Base-by-base conservation (phyloP, 192 early-diverging fungal species). In the Coemansia sp. region DNA sequence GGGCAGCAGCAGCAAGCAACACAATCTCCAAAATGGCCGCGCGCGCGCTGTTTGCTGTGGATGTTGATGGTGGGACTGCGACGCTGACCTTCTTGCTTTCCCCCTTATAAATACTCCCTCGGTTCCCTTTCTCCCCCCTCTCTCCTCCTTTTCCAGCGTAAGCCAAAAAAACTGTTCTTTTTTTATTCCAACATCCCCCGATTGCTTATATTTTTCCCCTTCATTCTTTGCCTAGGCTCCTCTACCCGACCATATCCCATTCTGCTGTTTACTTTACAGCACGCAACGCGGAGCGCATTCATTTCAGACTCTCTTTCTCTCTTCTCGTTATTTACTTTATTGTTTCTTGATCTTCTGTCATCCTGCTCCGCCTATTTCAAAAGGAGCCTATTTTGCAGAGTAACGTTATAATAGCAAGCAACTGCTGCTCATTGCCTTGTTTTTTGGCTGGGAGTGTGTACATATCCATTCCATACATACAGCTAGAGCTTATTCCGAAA, bases 71-170 rank as follows among this genome's bases (percentile, higher is more conserved):
- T 50, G 52, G 30, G 52, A 54, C 52, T 54, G 52, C 52, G 30
- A 30, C 29, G n/a, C n/a, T n/a, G n/a, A n/a, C n/a, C n/a, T n/a
- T n/a, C n/a, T 31, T 25, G 45, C 20, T 54, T 17, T 25, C 28
- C 33, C 29, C 29, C 15, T 54, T 54, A 54, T 25, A 54, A 54
- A 29, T 22, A 6, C 28, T 54, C 52, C 52, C 52, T 54, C 52
- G 27, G 29, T 54, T 54, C 52, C 52, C 52, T 25, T 34, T 54
- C 30, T 33, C 33, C 52, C 52, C 38, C 45, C 41, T 44, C 50
- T 50, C 27, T 15, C 20, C 28, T 31, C 23, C 33, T 54, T 36
- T 36, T 36, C 34, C 29, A 17, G 52, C 20, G 14, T 31, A 20
- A 54, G 52, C 52, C 25, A 48, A 23, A 41, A 48, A 30, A 14